These are phyloP conservation scores for Tricholoma hemisulphureum DNA, from an alignment of 768 basidiomycete genomes.

Conservation along the genomic window DNA sequence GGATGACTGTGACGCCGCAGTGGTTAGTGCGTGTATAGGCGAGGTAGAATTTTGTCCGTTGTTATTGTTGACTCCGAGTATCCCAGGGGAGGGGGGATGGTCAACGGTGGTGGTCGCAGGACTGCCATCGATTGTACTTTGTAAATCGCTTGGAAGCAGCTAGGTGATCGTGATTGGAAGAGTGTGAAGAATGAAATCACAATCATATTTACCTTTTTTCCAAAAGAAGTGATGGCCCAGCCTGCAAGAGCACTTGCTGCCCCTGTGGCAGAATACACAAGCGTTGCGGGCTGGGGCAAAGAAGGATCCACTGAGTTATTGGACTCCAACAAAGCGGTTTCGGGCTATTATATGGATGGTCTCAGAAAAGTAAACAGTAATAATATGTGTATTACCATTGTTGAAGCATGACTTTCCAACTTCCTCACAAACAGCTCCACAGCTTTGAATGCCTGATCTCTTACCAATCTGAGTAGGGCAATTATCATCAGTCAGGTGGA, in stretches of 20 bases:
- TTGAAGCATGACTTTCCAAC: conserved; percentile 72
- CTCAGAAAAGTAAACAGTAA: not conserved
- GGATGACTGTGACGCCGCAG: conserved; percentile 6
- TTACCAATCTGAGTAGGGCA: conserved; percentile 61
- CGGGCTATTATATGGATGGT: conserved; percentile 31
- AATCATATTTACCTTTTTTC: conserved; percentile 69
- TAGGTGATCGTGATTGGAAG: conserved; percentile 43
- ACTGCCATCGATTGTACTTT: conserved; percentile 56
- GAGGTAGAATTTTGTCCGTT: not conserved
- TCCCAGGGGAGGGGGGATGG: conserved; percentile 40
- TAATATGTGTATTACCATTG: conserved; percentile 63
- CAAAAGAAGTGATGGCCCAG: conserved; percentile 92
- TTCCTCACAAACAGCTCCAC: conserved; percentile 84
- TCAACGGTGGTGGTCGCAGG: conserved; percentile 26
- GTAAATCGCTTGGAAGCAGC: conserved; percentile 61
- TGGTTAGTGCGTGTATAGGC: not conserved
- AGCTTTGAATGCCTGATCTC: conserved; percentile 95
- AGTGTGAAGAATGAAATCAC: not conserved
- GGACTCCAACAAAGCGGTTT: conserved; percentile 32
- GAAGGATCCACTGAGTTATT: conserved; percentile 27
- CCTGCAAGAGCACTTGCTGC: conserved; percentile 91
- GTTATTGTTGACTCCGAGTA: conserved; percentile 17
- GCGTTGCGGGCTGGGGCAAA: conserved; percentile 41
- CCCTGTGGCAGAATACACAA: conserved; percentile 86
- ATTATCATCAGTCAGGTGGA: not conserved